These are phyloP conservation scores for Aphanoascus verrucosus DNA, from an alignment of 2,329 filamentous ascomycete species.

Conservation along the genomic window DNA sequence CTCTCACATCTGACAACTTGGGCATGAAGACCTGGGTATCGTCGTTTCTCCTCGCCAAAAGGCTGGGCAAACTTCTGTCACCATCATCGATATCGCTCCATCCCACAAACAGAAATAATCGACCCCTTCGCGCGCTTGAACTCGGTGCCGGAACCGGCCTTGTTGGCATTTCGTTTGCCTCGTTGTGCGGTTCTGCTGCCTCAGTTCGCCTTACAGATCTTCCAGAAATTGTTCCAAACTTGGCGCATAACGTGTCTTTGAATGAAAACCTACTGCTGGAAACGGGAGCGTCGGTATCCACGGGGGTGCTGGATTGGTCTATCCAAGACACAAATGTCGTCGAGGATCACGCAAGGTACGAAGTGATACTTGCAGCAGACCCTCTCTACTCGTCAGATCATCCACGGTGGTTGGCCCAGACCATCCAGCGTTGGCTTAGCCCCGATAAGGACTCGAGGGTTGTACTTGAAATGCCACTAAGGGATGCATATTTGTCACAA, in stretches of 20 bases:
- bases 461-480: conserved; percentile 68
- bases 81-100: conserved; percentile 26
- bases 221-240: conserved; percentile 69
- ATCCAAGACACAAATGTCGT: conserved; percentile 20
- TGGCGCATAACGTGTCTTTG: conserved; percentile 58
- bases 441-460: conserved; percentile 49
- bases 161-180: conserved; percentile 75
- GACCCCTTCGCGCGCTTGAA: conserved; percentile 49
- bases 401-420: conserved; percentile 59
- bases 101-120: conserved; percentile 17
- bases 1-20: conserved; percentile 74
- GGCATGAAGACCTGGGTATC: conserved; percentile 95
- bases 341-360: conserved; percentile 29
- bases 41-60: conserved; percentile 70
- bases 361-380: conserved; percentile 75
- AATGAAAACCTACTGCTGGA: conserved; percentile 50
- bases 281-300: conserved; percentile 48
- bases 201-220: conserved; percentile 71
- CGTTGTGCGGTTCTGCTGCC: conserved; percentile 47
- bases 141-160: conserved; percentile 84
- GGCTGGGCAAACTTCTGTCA: conserved; percentile 44
- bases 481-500: conserved; percentile 57
- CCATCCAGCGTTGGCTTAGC: conserved; percentile 58
- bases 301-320: conserved; percentile 64
- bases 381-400: conserved; percentile 79